Evolutionary conservation across 169 alveolate genomes (phyloP).

Genomic region (Eimeria tenella): DNA sequence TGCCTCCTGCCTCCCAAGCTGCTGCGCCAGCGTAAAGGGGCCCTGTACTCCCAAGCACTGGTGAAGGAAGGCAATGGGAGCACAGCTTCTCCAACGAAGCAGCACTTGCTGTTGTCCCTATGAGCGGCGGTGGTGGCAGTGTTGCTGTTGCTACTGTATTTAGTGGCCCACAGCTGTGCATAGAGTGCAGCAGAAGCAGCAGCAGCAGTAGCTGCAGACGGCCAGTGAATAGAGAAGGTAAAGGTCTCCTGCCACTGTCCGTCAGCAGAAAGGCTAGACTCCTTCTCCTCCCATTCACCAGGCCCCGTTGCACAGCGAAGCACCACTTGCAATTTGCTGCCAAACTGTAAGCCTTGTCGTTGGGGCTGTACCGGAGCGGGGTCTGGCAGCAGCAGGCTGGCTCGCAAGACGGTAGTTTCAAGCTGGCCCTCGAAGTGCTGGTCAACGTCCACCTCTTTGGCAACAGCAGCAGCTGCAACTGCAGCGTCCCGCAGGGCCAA

Average conservation of each 20-base stretch:
- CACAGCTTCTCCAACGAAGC: conserved; percentile 60
- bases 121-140: background rate
- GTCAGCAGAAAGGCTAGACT: conserved; percentile 40
- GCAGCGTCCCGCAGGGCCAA: conserved; percentile 52
- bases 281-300: conserved; percentile 63
- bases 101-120: conserved; percentile 7
- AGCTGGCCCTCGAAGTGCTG: conserved; percentile 37
- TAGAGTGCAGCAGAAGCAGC: conserved; percentile 48
- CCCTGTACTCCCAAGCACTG: conserved; percentile 54
- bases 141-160: conserved; percentile 1
- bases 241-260: conserved; percentile 49
- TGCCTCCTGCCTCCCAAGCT: conserved; percentile 49
- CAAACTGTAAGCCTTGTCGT: conserved; percentile 15
- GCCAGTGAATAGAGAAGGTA: conserved; percentile 52
- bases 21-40: conserved; percentile 69
- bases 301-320: conserved; percentile 70
- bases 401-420: conserved; percentile 34
- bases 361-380: conserved; percentile 17
- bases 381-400: conserved; percentile 52
- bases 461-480: conserved; percentile 46
- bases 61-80: conserved; percentile 63
- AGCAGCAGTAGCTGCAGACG: conserved; percentile 66
- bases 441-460: background rate
- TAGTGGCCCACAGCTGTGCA: conserved; percentile 68
- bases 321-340: conserved; percentile 60